A percentile compares a stretch with the other conserved stretches of the same genome.
phyloP scores from a whole-genome alignment of 495 filamentous ascomycete species.

The Sordaria brevicollis region DNA sequence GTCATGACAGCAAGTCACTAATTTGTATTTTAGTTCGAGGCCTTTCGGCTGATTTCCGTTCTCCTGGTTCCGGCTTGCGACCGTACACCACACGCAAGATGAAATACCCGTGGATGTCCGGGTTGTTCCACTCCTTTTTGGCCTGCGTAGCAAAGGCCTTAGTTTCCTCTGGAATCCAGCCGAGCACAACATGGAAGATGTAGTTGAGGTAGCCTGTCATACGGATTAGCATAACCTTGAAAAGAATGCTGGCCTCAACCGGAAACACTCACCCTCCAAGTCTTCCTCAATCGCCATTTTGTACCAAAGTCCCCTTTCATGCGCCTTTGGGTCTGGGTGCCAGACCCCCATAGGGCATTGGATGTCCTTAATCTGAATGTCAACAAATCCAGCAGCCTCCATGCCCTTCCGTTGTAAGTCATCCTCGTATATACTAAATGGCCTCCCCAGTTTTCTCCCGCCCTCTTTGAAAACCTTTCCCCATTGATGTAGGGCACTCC shows the following conservation, averaged over 20 bases:
- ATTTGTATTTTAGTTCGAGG: background rate
- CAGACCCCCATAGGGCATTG: background rate
- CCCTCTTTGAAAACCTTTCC: slow-evolving; percentile 15
- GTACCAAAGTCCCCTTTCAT: slow-evolving; percentile 32
- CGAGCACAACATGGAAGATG: slow-evolving; percentile 17
- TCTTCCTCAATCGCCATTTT: slow-evolving; percentile 15
- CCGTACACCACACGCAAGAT: slow-evolving; percentile 19
- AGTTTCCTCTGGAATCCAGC: slow-evolving; percentile 12
- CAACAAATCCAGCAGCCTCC: slow-evolving; percentile 44
- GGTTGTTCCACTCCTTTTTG: slow-evolving; percentile 7
- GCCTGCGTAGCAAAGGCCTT: slow-evolving; percentile 6
- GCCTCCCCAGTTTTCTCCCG: slow-evolving; percentile 3
- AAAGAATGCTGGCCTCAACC: background rate
- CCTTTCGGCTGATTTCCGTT: background rate
- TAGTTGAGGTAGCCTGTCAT: slow-evolving; percentile 12
- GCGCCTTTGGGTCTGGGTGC: slow-evolving; percentile 31
- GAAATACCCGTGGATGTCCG: slow-evolving; percentile 4
- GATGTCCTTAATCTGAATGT: slow-evolving; percentile 27
- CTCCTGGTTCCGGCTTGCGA: slow-evolving; percentile 14
- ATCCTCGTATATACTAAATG: slow-evolving; percentile 8
- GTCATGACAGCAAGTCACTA: too few relatives aligned
- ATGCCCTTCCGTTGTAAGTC: slow-evolving; percentile 48
- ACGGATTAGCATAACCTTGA: background rate
- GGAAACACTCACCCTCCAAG: slow-evolving; percentile 6
- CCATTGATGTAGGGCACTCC: slow-evolving; percentile 28